A percentile compares a stretch with the other conserved stretches of the same genome.
These are phyloP conservation scores for Russula sp. DNA, from an alignment of 768 basidiomycete genomes.

Conservation along the genomic window DNA sequence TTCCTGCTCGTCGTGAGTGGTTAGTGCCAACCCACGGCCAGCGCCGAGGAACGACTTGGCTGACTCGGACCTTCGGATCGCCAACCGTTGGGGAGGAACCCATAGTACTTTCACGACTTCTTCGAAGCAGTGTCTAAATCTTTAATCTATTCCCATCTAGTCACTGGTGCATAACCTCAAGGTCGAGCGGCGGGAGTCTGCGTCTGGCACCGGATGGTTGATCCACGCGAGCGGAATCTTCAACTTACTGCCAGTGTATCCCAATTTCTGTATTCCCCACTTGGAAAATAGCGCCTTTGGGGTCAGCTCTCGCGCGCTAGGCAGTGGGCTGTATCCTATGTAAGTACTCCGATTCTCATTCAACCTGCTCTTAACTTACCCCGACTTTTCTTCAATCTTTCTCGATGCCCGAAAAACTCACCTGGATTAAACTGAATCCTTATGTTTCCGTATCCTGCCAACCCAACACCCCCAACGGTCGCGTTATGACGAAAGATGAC, in stretches of 20 bases:
- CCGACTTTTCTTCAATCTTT: background rate
- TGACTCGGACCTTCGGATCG: background rate
- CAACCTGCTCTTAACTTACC: background rate
- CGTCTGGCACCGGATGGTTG: too few species aligned
- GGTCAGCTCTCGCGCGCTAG: background rate
- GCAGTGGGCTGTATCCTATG: background rate
- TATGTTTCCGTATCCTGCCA: conserved; percentile 20
- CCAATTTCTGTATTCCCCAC: background rate
- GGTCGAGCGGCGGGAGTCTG: too few species aligned
- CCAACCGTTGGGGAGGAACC: background rate
- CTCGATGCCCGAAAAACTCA: conserved; percentile 14
- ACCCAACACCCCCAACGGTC: conserved; percentile 6
- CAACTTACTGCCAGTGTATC: too few species aligned
- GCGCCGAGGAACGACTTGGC: too few species aligned
- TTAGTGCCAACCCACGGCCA: too few species aligned
- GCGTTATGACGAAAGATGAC: conserved; percentile 1
- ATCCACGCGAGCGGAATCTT: too few species aligned
- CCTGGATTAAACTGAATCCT: conserved; percentile 18
- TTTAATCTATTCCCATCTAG: too few species aligned
- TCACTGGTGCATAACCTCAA: too few species aligned
- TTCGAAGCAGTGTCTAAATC: too few species aligned
- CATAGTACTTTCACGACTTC: background rate
- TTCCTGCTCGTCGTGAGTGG: too few species aligned
- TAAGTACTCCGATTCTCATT: background rate
- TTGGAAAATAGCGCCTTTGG: conserved; percentile 1